phyloP scores from a whole-genome alignment of 2,329 filamentous ascomycete species.

The Rachicladosporium sp. region DNA sequence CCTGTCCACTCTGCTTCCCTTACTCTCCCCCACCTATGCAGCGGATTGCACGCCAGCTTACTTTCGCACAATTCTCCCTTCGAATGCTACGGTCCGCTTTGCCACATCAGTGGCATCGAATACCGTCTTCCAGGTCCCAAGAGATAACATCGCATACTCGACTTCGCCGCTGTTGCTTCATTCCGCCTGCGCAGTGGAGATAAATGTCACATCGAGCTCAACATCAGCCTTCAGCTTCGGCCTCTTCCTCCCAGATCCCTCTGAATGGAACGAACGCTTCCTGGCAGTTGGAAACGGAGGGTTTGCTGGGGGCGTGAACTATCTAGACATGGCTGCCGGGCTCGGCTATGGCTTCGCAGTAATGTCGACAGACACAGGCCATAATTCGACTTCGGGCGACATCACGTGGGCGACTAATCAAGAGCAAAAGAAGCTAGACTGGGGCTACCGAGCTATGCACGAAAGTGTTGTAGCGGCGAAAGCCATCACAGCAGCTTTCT shows the following conservation, averaged over 20 bases:
- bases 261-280: conserved; percentile 22
- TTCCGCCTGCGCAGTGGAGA: conserved; percentile 20
- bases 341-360: conserved; percentile 31
- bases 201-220: conserved; percentile 19
- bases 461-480: conserved; percentile 39
- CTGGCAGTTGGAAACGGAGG: conserved; percentile 35
- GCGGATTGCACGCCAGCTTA: conserved; percentile 23
- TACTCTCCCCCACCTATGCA: conserved; percentile 3
- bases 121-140: conserved; percentile 27
- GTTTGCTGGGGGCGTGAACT: conserved; percentile 37
- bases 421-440: conserved; percentile 27
- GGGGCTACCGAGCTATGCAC: conserved; percentile 33
- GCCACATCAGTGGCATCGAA: conserved; percentile 22
- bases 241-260: conserved; percentile 18
- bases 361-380: conserved; percentile 35
- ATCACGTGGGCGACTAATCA: conserved; percentile 28
- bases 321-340: conserved; percentile 34
- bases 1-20: conserved; percentile 4
- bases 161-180: conserved; percentile 23
- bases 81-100: conserved; percentile 26
- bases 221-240: conserved; percentile 20
- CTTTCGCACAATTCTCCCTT: conserved; percentile 23
- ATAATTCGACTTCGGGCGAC: conserved; percentile 26
- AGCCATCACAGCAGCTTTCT: conserved; percentile 36
- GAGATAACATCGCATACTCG: conserved; percentile 29